Percentiles rank a stretch among this genome's conserved stretches.
Conservation (phyloP, 495 filamentous ascomycete genomes). For the Staphylotrichum tortipilum region DNA sequence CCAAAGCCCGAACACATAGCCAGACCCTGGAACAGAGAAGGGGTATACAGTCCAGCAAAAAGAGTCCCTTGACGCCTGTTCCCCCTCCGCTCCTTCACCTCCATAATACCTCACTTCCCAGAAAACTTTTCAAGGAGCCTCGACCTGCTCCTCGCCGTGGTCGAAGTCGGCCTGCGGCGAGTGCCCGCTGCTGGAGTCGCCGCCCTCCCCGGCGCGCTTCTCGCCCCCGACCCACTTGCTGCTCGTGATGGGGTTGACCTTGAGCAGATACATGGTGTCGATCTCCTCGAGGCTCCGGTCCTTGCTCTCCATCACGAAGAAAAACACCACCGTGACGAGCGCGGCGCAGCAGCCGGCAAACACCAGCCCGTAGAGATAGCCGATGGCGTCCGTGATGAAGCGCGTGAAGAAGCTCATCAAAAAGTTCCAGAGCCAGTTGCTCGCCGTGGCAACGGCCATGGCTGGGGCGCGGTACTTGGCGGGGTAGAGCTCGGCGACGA, state of each 20-base stretch:
- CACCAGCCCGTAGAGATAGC: constrained; percentile 76
- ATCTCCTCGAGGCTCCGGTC: constrained; percentile 51
- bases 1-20: too few relatives aligned
- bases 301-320: constrained; percentile 57
- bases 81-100: too few relatives aligned
- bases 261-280: constrained; percentile 74
- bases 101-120: too few relatives aligned
- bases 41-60: too few relatives aligned
- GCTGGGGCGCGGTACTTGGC: constrained; percentile 63
- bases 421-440: constrained; percentile 90
- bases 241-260: constrained; percentile 52
- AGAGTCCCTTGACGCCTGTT: too few relatives aligned
- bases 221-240: constrained; percentile 19
- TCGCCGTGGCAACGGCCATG: constrained; percentile 68
- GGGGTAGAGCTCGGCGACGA: constrained; percentile 76
- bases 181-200: constrained; percentile 1
- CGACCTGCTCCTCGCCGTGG: too few relatives aligned
- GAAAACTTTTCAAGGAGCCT: too few relatives aligned
- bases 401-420: constrained; percentile 29
- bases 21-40: too few relatives aligned
- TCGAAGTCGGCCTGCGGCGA: too few relatives aligned
- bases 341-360: constrained; percentile 66
- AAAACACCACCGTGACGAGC: constrained; percentile 67
- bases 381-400: constrained; percentile 64
- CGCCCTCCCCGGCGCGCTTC: not conserved